These are phyloP conservation scores for Syncephalis plumigaleata DNA, from an alignment of 371 early-diverging fungal species.

Conservation along the genomic window DNA sequence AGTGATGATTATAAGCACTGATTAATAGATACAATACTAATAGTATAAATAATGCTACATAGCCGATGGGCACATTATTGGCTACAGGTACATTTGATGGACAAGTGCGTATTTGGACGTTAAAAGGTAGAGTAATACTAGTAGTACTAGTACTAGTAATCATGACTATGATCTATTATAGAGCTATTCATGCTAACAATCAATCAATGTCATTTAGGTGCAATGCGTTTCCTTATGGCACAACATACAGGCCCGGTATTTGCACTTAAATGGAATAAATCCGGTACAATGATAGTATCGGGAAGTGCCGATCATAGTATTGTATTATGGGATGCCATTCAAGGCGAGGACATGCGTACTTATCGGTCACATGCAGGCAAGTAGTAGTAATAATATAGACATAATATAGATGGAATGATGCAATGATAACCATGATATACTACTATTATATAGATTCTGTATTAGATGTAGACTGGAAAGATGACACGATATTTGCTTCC, in stretches of 20 bases:
- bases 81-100: constrained; percentile 92
- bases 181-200: neutral
- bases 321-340: constrained; percentile 68
- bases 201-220: constrained; percentile 19
- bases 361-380: constrained; percentile 61
- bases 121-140: constrained; percentile 14
- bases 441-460: constrained; percentile 26
- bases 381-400: too few species aligned
- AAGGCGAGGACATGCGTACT: constrained; percentile 59
- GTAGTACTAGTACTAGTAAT: neutral
- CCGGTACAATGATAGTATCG: constrained; percentile 56
- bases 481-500: constrained; percentile 80
- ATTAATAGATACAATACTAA: too few species aligned
- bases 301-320: constrained; percentile 70
- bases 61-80: constrained; percentile 63
- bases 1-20: constrained; percentile 10
- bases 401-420: constrained; percentile 9
- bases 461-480: constrained; percentile 87
- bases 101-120: constrained; percentile 69
- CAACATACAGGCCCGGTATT: constrained; percentile 74
- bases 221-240: constrained; percentile 41
- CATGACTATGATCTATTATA: too few species aligned
- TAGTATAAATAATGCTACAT: neutral
- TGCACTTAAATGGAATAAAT: constrained; percentile 71
- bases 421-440: neutral